phyloP scores from a whole-genome alignment of 352 stramenopile genomes.

The Globisporangium solare region DNA sequence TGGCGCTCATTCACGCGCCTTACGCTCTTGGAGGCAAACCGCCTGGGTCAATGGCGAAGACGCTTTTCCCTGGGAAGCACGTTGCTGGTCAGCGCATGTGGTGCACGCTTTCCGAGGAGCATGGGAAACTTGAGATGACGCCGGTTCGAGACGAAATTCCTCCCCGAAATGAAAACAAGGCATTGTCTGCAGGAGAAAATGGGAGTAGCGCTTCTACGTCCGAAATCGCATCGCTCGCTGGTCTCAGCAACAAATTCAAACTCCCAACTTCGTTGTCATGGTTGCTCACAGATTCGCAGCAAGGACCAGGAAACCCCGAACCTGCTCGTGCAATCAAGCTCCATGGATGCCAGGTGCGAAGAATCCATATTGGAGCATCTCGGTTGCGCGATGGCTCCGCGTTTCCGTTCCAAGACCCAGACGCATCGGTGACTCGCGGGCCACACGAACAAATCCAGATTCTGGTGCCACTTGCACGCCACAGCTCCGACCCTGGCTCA shows the following conservation, averaged over 20 bases:
- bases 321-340: constrained; percentile 30
- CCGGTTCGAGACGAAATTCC: constrained; percentile 20
- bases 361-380: constrained; percentile 12
- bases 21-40: constrained; percentile 6
- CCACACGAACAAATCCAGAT: constrained; percentile 31
- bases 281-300: constrained; percentile 45
- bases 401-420: background rate
- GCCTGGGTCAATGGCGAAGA: constrained; percentile 20
- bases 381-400: background rate
- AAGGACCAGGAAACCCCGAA: constrained; percentile 13
- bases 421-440: background rate
- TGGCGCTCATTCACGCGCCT: constrained; percentile 44
- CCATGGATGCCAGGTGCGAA: constrained; percentile 48
- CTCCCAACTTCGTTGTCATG: constrained; percentile 49
- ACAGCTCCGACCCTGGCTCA: background rate
- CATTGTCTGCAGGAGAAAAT: background rate
- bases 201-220: background rate
- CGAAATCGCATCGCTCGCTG: constrained; percentile 10
- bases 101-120: constrained; percentile 53
- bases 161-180: background rate
- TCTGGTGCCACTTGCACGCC: constrained; percentile 21
- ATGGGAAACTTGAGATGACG: constrained; percentile 51
- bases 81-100: constrained; percentile 32
- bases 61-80: constrained; percentile 26
- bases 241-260: constrained; percentile 30